A percentile compares a stretch with the other conserved stretches of the same genome.
Conservation (phyloP, 345 rosid genomes). For the Trapa bicornis region DNA sequence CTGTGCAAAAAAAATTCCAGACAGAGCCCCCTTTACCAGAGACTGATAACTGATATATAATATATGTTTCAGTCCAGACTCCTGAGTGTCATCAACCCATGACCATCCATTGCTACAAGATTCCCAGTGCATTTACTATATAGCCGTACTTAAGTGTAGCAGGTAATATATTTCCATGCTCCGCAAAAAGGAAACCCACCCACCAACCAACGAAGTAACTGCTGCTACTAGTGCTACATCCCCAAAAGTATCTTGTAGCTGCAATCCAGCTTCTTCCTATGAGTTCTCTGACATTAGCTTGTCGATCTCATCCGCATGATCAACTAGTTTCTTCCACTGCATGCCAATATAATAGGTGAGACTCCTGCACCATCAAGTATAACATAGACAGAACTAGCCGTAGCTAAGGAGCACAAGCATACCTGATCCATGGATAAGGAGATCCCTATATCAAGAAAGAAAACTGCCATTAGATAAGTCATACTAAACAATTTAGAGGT, state of each 20-base stretch:
- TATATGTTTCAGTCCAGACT: background rate
- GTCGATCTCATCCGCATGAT: slow-evolving; percentile 48
- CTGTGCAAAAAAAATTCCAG: too few relatives aligned
- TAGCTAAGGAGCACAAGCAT: background rate
- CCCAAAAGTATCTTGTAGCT: background rate
- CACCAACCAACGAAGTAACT: background rate
- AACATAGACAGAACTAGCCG: background rate
- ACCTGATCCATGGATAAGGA: slow-evolving; percentile 82
- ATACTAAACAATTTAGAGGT: too few relatives aligned
- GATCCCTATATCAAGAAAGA: slow-evolving; percentile 41
- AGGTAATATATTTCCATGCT: background rate
- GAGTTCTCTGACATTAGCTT: slow-evolving; percentile 26
- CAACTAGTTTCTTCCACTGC: slow-evolving; percentile 60
- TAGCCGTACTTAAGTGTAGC: background rate
- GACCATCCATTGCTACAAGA: background rate
- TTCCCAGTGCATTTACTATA: background rate
- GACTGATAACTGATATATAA: background rate
- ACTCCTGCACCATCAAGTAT: background rate
- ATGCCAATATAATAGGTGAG: slow-evolving; percentile 3
- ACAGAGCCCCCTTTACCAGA: too few relatives aligned
- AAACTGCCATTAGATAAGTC: background rate
- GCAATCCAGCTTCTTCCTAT: background rate
- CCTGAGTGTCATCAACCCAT: background rate
- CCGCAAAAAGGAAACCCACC: background rate
- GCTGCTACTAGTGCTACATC: background rate